A percentile compares a stretch with the other conserved stretches of the same genome.
These are phyloP conservation scores for Oxytropis ochrocephala DNA, from an alignment of 306 rosid species.

Conservation along the genomic window DNA sequence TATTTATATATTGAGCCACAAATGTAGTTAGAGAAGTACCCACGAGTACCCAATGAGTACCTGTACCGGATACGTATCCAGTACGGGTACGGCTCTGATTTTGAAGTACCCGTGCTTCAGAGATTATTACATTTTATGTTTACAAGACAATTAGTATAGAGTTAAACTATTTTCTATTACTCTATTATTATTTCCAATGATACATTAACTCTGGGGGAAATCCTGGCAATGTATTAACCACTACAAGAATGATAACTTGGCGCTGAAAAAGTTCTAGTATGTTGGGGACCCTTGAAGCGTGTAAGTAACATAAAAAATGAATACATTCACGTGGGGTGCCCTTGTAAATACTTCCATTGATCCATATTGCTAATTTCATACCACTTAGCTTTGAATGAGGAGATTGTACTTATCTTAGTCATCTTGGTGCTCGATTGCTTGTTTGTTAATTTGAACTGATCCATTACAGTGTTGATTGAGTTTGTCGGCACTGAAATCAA, in stretches of 20 bases:
- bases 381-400: neutral
- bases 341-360: constrained; percentile 8
- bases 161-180: neutral
- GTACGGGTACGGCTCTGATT: no score
- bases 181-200: neutral
- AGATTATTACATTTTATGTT: neutral
- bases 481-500: constrained; percentile 3
- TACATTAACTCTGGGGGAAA: neutral
- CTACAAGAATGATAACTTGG: neutral
- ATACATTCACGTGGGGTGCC: neutral
- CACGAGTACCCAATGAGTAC: no score
- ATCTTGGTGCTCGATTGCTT: neutral
- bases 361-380: neutral
- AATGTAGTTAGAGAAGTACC: no score
- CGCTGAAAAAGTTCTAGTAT: neutral
- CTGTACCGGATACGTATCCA: no score
- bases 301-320: neutral
- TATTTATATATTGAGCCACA: no score
- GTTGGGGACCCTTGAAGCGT: neutral
- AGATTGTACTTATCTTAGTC: neutral
- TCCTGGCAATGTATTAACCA: neutral
- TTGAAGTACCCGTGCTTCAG: no score
- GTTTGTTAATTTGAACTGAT: neutral
- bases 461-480: neutral
- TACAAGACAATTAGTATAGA: neutral